Evolutionary conservation across 768 basidiomycete species (phyloP), one percentile per base, ranked within the genome.

Genomic region (Rhodocollybia butyracea): DNA sequence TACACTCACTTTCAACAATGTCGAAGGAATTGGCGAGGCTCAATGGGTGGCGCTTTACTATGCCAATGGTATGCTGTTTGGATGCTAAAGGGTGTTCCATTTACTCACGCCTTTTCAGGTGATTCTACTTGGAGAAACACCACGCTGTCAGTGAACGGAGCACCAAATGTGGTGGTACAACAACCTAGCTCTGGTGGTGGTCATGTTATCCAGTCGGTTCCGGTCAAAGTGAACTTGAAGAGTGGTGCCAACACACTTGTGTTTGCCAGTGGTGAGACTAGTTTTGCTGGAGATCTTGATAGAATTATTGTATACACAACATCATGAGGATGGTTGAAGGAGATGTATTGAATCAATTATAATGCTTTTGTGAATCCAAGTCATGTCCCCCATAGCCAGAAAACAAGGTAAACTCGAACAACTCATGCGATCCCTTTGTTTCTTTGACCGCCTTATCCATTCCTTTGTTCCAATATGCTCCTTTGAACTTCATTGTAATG

Each of bases 41-140:
- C 83, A 85, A 61, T 85, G 83, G 84, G 76, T 85, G n/a, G 70
- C 82, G 6, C 65, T 84, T 26, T 82, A 83, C 63, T 82, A 77
- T 62, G 80, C 83, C 5, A 85, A 85, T 61, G 81, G 79, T 29
- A 48, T 11, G 71, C 48, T 40, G 5, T 24, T 32, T 53, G 24
- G 22, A 29, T 32, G 32, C 43, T 38, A 15, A 34, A 34, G 12
- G 3, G 24, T 21, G 55, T 13, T 26, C 36, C 27, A 15, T 10
- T 41, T 26, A 26, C 3, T 13, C 47, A 22, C 51, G 52, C n/a
- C 31, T 42, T 45, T 21, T 30, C 41, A 76, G 77, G 72, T 30
- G 84, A 85, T 58, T 80, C 79, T 0, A 68, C 73, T 1, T 86
- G 80, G 79, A 71, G 83, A 53, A 84, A 77, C 61, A 81, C 78